Percentiles rank a stretch among this genome's conserved stretches.
These are phyloP conservation scores for Rehmannia glutinosa DNA, from an alignment of 257 asterid species.

Conservation along the genomic window DNA sequence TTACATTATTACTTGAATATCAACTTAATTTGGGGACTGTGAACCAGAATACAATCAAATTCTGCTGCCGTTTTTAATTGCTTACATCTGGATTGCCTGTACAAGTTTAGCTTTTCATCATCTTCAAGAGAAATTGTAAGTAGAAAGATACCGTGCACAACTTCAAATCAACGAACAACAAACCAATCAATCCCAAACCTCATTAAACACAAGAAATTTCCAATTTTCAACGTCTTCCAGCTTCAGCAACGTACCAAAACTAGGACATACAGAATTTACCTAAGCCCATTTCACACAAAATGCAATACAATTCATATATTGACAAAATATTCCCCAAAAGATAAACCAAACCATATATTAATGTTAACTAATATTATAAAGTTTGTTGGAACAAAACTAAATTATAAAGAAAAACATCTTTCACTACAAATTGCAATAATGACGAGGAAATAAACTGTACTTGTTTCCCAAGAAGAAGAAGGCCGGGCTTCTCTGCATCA, in stretches of 20 bases:
- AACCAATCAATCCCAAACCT: neutral
- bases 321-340: neutral
- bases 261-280: neutral
- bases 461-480: constrained; percentile 92
- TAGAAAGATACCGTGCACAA: no score
- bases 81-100: neutral
- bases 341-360: neutral
- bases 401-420: neutral
- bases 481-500: constrained; percentile 75
- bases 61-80: neutral
- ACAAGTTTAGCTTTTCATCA: no score
- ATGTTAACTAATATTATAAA: neutral
- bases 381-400: no score
- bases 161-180: no score
- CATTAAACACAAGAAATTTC: neutral
- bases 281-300: neutral
- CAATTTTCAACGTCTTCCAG: neutral
- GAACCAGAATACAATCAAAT: neutral
- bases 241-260: neutral
- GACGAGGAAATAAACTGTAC: constrained; percentile 18
- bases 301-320: neutral
- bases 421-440: neutral
- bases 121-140: neutral
- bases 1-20: neutral
- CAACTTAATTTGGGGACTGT: neutral